Conservation (phyloP, 1,284 basidiomycete species). For the Ceratobasidium sp. region DNA sequence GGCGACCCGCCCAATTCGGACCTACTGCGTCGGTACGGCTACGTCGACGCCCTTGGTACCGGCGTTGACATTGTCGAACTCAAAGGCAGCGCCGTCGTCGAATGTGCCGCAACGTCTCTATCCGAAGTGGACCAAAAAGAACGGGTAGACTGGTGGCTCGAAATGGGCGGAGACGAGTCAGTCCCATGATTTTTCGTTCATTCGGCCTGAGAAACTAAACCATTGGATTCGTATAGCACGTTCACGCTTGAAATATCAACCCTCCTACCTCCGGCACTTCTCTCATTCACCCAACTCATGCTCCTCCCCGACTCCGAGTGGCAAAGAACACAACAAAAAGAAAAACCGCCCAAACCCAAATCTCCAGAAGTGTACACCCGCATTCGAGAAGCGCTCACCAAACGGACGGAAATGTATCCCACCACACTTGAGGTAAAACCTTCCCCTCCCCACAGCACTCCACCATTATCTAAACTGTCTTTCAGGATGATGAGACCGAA, state of each 20-base stretch:
- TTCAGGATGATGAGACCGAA: conserved; percentile 67
- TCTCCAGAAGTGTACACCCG: conserved; percentile 60
- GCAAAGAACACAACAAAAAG: conserved; percentile 72
- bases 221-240: conserved; percentile 61
- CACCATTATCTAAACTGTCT: neutral
- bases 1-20: conserved; percentile 96
- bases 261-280: conserved; percentile 71
- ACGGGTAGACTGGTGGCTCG: conserved; percentile 91
- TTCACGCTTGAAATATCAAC: conserved; percentile 72
- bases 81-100: conserved; percentile 80
- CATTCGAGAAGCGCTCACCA: conserved; percentile 65
- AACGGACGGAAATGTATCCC: conserved; percentile 69
- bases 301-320: conserved; percentile 73
- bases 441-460: conserved; percentile 3
- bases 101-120: conserved; percentile 58
- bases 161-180: conserved; percentile 91
- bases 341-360: conserved; percentile 83
- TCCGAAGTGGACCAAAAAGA: conserved; percentile 60
- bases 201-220: neutral
- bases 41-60: conserved; percentile 88
- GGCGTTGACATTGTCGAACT: conserved; percentile 91
- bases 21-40: conserved; percentile 91
- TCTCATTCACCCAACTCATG: conserved; percentile 81
- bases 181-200: conserved; percentile 55
- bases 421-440: conserved; percentile 67